Evolutionary conservation across 176 grass and related monocot species (phyloP), one percentile per base, ranked within the genome.

Genomic region (Eleusine indica): DNA sequence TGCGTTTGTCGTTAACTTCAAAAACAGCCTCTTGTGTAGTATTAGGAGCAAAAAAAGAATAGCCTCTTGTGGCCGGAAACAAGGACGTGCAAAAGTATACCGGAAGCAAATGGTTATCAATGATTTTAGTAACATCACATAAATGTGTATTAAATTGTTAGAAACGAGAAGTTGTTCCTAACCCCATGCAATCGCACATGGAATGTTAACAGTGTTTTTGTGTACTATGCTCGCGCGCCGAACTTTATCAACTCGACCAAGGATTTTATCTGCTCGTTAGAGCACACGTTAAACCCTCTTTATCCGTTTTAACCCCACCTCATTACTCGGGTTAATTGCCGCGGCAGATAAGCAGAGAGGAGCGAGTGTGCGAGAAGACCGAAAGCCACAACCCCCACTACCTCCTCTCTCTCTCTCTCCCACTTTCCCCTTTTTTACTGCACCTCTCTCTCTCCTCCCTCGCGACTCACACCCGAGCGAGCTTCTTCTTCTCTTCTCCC

Each of bases 351-450:
- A 22, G 46, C 4, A 29, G n/a, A 21, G 44, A 37, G 22, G 18
- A 5, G 7, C 32, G 54, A 63, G 65, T 18, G 39, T 48, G 65
- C 63, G 54, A 47, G 72, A 82, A 61, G 13, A 16, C 72, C 19
- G 79, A 70, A 69, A 72, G 73, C 46, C 68, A 16, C 73, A 54
- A 66, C 3, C 66, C 80, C 38, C 40, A 10, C 7, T 60, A 6
- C 56, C 21, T 21, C 19, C 54, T 58, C 68, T 6, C 18, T 71
- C 35, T 81, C 78, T 30, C 71, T 65, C 78, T 57, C 53, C 11
- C 62, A 69, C 88, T 86, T 79, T 90, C 61, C 84, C 79, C 83
- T 28, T 86, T 86, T 90, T 83, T 87, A 90, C 84, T 44, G 80
- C 51, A 35, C n/a, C 62, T n/a, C 49, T 28, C 35, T 70, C 63